Conservation (phyloP, 2,329 filamentous ascomycete genomes). For the Cladophialophora yegresii region DNA sequence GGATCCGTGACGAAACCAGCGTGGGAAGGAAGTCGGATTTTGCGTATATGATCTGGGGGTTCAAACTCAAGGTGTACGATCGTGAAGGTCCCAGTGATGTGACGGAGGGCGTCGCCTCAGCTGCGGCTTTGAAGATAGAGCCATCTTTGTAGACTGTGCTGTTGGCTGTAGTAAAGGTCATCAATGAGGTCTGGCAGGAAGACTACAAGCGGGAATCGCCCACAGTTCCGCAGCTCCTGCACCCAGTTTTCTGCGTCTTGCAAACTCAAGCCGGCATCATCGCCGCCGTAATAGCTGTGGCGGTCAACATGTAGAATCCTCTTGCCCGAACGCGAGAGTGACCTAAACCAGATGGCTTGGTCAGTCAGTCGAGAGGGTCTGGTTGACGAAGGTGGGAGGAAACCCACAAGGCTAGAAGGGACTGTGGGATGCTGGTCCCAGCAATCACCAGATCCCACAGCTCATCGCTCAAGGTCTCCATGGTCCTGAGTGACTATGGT, state of each 20-base stretch:
- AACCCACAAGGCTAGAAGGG: constrained; percentile 73
- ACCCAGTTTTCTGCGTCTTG: constrained; percentile 79
- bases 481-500: constrained; percentile 40
- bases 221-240: constrained; percentile 48
- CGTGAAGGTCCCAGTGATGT: constrained; percentile 63
- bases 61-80: constrained; percentile 78
- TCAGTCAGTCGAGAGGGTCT: constrained; percentile 71
- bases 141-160: constrained; percentile 43
- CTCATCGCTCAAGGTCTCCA: constrained; percentile 74
- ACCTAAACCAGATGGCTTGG: constrained; percentile 62
- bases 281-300: constrained; percentile 83
- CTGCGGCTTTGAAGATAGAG: constrained; percentile 42
- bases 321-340: constrained; percentile 87
- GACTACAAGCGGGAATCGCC: background rate
- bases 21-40: constrained; percentile 74
- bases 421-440: constrained; percentile 76
- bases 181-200: background rate
- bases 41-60: constrained; percentile 83
- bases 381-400: constrained; percentile 31
- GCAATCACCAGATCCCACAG: constrained; percentile 78
- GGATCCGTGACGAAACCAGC: constrained; percentile 85
- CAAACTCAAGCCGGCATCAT: constrained; percentile 81
- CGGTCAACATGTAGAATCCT: constrained; percentile 86
- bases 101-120: constrained; percentile 34
- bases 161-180: constrained; percentile 13